phyloP scores from a whole-genome alignment of 257 asterid species.

The Rehmannia glutinosa region DNA sequence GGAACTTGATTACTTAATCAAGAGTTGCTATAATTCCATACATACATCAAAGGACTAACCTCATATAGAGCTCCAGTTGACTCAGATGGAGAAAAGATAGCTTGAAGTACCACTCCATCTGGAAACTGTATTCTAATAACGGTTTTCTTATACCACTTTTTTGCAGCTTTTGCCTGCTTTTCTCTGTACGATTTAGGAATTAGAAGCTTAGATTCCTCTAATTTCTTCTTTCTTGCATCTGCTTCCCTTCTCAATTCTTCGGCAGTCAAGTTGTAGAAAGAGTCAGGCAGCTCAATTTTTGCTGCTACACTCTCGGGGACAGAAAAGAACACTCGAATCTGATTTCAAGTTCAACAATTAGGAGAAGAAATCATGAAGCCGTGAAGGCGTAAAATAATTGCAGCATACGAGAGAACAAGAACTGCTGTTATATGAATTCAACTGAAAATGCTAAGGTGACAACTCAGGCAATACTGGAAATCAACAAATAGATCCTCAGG shows the following conservation, averaged over 20 bases:
- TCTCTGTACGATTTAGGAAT: conserved; percentile 87
- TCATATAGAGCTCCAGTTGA: conserved; percentile 67
- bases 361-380: not conserved
- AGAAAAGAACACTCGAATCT: conserved; percentile 86
- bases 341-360: conserved; percentile 1
- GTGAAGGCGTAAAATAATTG: not conserved
- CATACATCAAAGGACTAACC: conserved; percentile 46
- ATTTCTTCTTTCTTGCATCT: conserved; percentile 62
- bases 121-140: conserved; percentile 85
- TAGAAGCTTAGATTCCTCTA: conserved; percentile 84
- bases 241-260: conserved; percentile 84
- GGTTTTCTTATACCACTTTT: conserved; percentile 59
- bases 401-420: not conserved
- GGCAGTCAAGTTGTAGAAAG: conserved; percentile 66
- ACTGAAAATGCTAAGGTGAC: no score
- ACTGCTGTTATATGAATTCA: not conserved
- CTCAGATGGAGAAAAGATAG: conserved; percentile 71
- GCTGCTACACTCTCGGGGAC: conserved; percentile 86
- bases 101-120: conserved; percentile 92
- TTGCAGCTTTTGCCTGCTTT: conserved; percentile 84
- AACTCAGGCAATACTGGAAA: no score
- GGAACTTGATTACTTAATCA: not conserved
- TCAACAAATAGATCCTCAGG: no score
- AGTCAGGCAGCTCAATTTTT: conserved; percentile 76
- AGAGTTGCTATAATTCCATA: not conserved